Conservation (phyloP, 306 rosid genomes). For the Geum urbanum region DNA sequence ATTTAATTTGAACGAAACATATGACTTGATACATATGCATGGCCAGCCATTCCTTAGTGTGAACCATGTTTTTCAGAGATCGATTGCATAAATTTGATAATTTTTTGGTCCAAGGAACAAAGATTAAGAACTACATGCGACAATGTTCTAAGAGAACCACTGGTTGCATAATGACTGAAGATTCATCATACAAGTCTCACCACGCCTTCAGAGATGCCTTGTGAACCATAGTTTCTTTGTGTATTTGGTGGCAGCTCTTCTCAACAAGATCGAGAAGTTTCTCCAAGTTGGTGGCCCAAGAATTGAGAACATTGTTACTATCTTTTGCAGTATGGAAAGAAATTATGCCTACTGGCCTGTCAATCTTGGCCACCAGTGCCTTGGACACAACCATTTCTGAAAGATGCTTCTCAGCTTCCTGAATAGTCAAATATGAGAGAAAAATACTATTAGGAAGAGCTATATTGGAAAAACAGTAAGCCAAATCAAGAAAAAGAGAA, state of each 20-base stretch:
- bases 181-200: conserved; percentile 10
- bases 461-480: too few relatives aligned
- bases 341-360: conserved; percentile 79
- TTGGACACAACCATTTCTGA: conserved; percentile 98
- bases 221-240: conserved; percentile 95
- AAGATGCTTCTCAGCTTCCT: conserved; percentile 97
- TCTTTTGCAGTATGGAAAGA: conserved; percentile 86
- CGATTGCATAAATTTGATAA: neutral
- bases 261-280: conserved; percentile 93
- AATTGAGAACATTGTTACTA: conserved; percentile 78
- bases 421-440: neutral
- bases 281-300: conserved; percentile 93
- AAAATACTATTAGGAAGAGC: neutral
- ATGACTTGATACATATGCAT: neutral
- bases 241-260: conserved; percentile 96
- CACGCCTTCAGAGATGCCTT: conserved; percentile 74
- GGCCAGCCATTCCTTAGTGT: neutral
- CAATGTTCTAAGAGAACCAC: neutral
- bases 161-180: neutral
- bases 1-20: neutral
- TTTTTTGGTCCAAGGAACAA: neutral
- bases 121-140: neutral
- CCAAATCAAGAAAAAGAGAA: too few relatives aligned
- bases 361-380: conserved; percentile 87
- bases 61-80: neutral